Percentiles rank a stretch among this genome's conserved stretches.
These are phyloP conservation scores for Ogataea pini DNA, from an alignment of 805 yeast genomes.

Conservation along the genomic window DNA sequence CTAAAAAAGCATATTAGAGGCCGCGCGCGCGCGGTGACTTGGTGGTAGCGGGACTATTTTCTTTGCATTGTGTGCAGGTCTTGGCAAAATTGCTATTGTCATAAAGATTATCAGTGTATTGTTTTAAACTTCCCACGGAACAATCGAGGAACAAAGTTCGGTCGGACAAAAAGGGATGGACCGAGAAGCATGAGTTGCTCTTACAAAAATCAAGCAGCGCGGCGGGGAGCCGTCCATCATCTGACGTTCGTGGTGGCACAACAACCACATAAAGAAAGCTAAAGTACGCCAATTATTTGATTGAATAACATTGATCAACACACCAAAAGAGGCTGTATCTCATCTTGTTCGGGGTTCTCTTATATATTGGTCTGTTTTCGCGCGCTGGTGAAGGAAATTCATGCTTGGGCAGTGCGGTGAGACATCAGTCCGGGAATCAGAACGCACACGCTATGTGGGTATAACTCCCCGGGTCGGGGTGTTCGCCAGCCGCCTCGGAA, in stretches of 20 bases:
- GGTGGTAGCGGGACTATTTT: constrained; percentile 5
- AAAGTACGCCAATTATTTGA: too few relatives aligned
- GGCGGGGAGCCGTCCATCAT: background rate
- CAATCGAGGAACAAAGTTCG: constrained; percentile 8
- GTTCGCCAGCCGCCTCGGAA: background rate
- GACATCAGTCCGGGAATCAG: background rate
- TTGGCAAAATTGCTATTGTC: constrained; percentile 2
- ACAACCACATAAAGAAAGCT: too few relatives aligned
- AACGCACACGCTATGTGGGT: background rate
- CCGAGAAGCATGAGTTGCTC: background rate
- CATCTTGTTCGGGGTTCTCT: too few relatives aligned
- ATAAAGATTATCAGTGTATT: background rate
- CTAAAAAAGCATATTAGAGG: background rate
- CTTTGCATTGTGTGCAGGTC: constrained; percentile 1
- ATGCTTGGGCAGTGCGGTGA: background rate
- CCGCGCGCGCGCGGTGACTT: constrained; percentile 6
- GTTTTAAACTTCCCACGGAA: background rate
- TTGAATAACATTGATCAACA: too few relatives aligned
- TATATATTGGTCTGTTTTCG: too few relatives aligned
- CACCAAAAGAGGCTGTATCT: too few relatives aligned
- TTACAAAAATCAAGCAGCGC: background rate
- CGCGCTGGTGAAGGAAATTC: background rate
- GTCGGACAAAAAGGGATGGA: constrained; percentile 1
- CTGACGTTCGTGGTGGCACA: too few relatives aligned
- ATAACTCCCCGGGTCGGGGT: too few relatives aligned